These are phyloP conservation scores for Neonectria faginata DNA, from an alignment of 2,329 filamentous ascomycete species.

Conservation along the genomic window DNA sequence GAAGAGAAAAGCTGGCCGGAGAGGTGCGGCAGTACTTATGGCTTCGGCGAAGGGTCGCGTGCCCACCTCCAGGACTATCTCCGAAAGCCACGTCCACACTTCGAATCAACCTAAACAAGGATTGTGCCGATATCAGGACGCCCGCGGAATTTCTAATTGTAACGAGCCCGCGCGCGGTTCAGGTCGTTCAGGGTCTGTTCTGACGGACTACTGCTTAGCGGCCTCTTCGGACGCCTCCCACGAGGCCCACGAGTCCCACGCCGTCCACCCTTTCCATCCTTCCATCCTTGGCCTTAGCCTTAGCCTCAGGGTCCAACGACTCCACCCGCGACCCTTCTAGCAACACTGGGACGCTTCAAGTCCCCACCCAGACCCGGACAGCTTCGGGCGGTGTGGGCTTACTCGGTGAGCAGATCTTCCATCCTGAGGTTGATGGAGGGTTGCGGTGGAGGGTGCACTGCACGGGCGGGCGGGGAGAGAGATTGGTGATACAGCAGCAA, in stretches of 20 bases:
- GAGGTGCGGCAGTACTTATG: conserved; percentile 10
- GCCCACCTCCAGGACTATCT: conserved; percentile 11
- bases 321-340: conserved; percentile 18
- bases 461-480: neutral
- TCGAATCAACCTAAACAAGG: neutral
- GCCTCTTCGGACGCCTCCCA: conserved; percentile 10
- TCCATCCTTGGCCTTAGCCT: conserved; percentile 10
- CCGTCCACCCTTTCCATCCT: conserved; percentile 8
- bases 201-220: conserved; percentile 12
- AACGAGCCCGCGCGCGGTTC: conserved; percentile 7
- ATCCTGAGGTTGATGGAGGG: conserved; percentile 4
- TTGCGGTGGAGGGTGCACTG: conserved; percentile 1
- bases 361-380: conserved; percentile 7
- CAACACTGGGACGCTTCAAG: conserved; percentile 20
- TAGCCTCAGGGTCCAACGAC: conserved; percentile 24
- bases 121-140: conserved; percentile 1
- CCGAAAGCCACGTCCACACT: neutral
- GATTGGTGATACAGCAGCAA: neutral
- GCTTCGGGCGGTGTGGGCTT: conserved; percentile 20
- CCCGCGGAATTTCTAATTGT: conserved; percentile 7
- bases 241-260: conserved; percentile 2
- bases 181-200: conserved; percentile 15
- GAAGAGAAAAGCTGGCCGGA: conserved; percentile 4
- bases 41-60: conserved; percentile 14
- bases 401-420: conserved; percentile 16